Evolutionary conservation across 2,329 filamentous ascomycete species (phyloP), one percentile per base, ranked within the genome.

Genomic region (Incumbomyces delicatus): DNA sequence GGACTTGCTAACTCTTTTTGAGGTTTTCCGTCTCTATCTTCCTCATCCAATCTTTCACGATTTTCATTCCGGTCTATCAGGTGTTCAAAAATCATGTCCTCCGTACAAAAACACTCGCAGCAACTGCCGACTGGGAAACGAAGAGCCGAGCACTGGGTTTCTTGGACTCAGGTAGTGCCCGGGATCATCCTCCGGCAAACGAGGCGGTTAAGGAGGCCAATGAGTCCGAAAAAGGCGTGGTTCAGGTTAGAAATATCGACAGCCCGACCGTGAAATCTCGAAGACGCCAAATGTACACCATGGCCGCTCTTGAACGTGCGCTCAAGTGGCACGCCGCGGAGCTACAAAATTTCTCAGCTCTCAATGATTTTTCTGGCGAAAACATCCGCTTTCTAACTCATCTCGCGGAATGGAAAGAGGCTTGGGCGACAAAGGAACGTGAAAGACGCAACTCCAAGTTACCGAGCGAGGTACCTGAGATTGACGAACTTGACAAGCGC

Each of bases 301-400:
- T 78, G 69, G 66, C 67, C 22, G 73, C 77, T 0, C 68, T 83
- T 2, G 77, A 83, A 52, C 66, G 74, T 46, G 74, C 76, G 2
- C 63, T 83, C 0, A 64, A 68, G 45, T 68, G 71, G 36, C 78
- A 81, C 56, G 72, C 76, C 0, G 65, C 70, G 10, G 72, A 75
- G 0, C 67, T 83, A 0, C 74, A 80, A 44, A 63, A 75, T 37
- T 83, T 80, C 57, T 78, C 79, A 0, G 77, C 78, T 0, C 67
- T 73, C 6, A 71, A 74, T 22, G 79, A 83, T 55, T 82, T 83
- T 58, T 81, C 78, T 0, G 79, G 77, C 11, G 80, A 83, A 59
- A 83, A 83, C 56, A 76, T 83, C 48, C 71, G 78, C 36, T 83
- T 83, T 57, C 60, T 83, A n/a, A 72, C 71, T 11, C 65, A 70